These are phyloP conservation scores for Trichomonascaceae sp. DNA, from an alignment of 1,139 yeast genomes.

Conservation along the genomic window DNA sequence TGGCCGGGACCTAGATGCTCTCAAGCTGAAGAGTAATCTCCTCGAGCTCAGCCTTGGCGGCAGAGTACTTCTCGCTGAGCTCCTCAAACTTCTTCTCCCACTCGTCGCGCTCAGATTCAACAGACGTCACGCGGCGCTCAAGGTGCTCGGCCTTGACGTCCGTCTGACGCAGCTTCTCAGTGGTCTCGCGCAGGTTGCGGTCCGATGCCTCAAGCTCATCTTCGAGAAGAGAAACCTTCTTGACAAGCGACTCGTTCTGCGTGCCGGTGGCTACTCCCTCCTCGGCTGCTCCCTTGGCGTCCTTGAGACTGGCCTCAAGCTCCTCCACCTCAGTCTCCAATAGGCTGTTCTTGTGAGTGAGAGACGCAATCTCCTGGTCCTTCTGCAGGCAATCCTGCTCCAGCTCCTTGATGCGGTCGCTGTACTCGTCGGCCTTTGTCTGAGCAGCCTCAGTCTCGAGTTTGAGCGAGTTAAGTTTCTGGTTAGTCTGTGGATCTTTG, in stretches of 20 bases:
- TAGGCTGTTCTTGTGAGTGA: conserved; percentile 82
- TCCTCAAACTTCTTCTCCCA: conserved; percentile 90
- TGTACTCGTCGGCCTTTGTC: conserved; percentile 84
- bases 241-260: conserved; percentile 79
- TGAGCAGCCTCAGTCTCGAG: conserved; percentile 96
- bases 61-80: conserved; percentile 62
- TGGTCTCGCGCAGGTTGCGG: conserved; percentile 82
- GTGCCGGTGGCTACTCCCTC: conserved; percentile 85
- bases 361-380: conserved; percentile 89
- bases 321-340: conserved; percentile 88
- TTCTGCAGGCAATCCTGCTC: conserved; percentile 87
- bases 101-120: conserved; percentile 86
- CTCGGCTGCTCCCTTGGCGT: conserved; percentile 80
- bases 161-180: conserved; percentile 87
- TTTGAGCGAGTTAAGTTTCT: conserved; percentile 85
- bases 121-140: conserved; percentile 86
- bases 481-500: too few relatives aligned
- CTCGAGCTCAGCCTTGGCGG: conserved; percentile 82
- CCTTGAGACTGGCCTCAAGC: conserved; percentile 66
- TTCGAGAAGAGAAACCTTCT: conserved; percentile 86
- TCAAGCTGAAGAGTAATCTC: conserved; percentile 92
- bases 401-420: conserved; percentile 68
- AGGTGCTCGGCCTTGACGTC: conserved; percentile 95
- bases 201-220: conserved; percentile 91
- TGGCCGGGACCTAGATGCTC: conserved; percentile 38